These are phyloP conservation scores for Scutellaria baicalensis DNA, from an alignment of 257 asterid species.

Conservation along the genomic window DNA sequence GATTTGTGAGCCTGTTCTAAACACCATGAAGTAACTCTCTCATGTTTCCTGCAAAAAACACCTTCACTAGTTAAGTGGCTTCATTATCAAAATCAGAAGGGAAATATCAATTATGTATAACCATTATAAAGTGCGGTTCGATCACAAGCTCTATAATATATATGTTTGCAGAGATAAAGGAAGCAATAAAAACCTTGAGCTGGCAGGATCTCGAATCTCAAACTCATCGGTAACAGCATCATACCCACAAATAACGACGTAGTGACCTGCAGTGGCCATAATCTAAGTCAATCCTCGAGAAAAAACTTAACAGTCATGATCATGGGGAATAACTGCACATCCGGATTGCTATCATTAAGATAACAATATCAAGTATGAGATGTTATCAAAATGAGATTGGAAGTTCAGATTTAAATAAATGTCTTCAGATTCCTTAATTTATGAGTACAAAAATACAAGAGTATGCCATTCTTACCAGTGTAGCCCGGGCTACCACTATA, in stretches of 20 bases:
- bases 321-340: background rate
- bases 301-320: background rate
- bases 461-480: constrained; percentile 52
- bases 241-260: constrained; percentile 82
- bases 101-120: background rate
- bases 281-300: constrained; percentile 1
- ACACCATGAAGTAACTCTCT: constrained; percentile 58
- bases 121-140: background rate
- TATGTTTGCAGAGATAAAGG: background rate
- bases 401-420: background rate
- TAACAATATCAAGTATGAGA: background rate
- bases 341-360: background rate
- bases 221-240: constrained; percentile 69
- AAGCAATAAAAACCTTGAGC: constrained; percentile 54
- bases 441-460: background rate
- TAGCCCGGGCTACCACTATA: constrained; percentile 50
- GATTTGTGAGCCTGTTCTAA: constrained; percentile 80
- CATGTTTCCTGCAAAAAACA: constrained; percentile 49
- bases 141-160: background rate
- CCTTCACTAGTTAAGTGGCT: background rate
- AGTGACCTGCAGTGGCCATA: constrained; percentile 56
- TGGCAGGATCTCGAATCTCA: constrained; percentile 98
- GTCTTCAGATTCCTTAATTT: background rate
- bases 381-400: background rate
- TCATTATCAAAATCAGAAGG: background rate